Conservation (phyloP, 2,329 filamentous ascomycete genomes). For the Blumeria graminis region DNA sequence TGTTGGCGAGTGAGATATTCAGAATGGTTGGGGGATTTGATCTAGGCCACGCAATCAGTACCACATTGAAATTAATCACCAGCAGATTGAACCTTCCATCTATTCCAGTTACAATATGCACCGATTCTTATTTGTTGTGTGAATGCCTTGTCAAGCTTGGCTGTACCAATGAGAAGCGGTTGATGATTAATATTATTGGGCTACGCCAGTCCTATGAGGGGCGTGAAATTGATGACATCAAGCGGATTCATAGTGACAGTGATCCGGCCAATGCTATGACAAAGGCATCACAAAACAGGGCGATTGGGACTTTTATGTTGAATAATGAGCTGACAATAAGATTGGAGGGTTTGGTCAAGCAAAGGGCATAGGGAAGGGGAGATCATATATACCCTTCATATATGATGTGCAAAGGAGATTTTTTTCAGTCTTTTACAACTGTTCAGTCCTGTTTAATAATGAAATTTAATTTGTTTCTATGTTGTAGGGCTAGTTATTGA, state of each 20-base stretch:
- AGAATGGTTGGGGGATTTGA: constrained; percentile 3
- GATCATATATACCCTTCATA: too few species aligned
- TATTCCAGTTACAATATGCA: constrained; percentile 2
- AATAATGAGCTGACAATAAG: neutral
- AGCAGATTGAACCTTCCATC: neutral
- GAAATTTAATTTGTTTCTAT: too few species aligned
- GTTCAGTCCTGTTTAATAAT: too few species aligned
- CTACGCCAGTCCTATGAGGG: constrained; percentile 1
- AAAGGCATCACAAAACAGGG: neutral
- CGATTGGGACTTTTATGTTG: neutral
- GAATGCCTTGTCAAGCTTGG: constrained; percentile 3
- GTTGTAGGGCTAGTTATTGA: too few species aligned
- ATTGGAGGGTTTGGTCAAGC: neutral
- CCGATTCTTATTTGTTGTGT: neutral
- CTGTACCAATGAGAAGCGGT: constrained; percentile 2
- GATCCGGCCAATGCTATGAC: constrained; percentile 1
- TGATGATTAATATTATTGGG: constrained; percentile 3
- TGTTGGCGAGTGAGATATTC: constrained; percentile 4
- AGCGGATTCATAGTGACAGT: neutral
- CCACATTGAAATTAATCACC: constrained; percentile 1
- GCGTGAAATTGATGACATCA: constrained; percentile 1
- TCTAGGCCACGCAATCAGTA: neutral
- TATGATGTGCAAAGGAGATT: too few species aligned
- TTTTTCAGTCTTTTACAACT: too few species aligned
- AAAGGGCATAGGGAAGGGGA: too few species aligned